These are phyloP conservation scores for Diaporthe aspalathi DNA, from an alignment of 2,329 filamentous ascomycete genomes.

Conservation along the genomic window DNA sequence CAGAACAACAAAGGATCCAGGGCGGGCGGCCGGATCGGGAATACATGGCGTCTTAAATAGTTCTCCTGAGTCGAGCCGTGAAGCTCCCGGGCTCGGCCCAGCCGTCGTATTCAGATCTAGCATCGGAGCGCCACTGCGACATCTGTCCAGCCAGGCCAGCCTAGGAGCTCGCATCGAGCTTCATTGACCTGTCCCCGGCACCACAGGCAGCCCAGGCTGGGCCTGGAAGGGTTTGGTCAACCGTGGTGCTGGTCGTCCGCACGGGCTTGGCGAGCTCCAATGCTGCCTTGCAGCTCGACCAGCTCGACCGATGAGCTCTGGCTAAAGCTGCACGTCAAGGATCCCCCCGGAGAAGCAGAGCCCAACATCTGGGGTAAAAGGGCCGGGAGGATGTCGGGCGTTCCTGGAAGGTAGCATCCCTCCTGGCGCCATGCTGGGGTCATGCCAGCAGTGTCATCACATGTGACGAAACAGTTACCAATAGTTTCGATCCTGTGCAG, in stretches of 20 bases:
- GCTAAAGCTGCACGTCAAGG: constrained; percentile 22
- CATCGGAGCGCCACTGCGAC: constrained; percentile 4
- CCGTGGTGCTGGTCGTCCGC: constrained; percentile 23
- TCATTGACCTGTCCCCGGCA: constrained; percentile 11
- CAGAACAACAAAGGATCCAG: not conserved
- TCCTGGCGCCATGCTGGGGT: not conserved
- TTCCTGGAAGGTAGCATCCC: constrained; percentile 11
- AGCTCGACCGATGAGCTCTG: constrained; percentile 16
- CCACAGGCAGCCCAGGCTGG: too few relatives aligned
- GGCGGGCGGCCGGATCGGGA: constrained; percentile 7
- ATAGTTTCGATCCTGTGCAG: constrained; percentile 1
- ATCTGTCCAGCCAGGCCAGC: constrained; percentile 14
- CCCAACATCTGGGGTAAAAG: constrained; percentile 22
- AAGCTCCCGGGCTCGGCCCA: constrained; percentile 19
- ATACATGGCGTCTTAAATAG: constrained; percentile 13
- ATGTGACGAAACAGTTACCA: constrained; percentile 23
- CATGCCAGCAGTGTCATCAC: constrained; percentile 7
- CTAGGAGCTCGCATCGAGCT: not conserved
- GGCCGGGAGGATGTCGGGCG: constrained; percentile 11
- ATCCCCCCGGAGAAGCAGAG: not conserved
- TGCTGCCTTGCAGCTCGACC: constrained; percentile 11
- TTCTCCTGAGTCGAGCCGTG: constrained; percentile 16
- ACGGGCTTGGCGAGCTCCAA: constrained; percentile 16
- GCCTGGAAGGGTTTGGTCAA: constrained; percentile 20
- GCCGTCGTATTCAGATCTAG: constrained; percentile 25